Evolutionary conservation across 2,329 filamentous ascomycete species (phyloP).

Genomic region (Colletotrichum incanum): DNA sequence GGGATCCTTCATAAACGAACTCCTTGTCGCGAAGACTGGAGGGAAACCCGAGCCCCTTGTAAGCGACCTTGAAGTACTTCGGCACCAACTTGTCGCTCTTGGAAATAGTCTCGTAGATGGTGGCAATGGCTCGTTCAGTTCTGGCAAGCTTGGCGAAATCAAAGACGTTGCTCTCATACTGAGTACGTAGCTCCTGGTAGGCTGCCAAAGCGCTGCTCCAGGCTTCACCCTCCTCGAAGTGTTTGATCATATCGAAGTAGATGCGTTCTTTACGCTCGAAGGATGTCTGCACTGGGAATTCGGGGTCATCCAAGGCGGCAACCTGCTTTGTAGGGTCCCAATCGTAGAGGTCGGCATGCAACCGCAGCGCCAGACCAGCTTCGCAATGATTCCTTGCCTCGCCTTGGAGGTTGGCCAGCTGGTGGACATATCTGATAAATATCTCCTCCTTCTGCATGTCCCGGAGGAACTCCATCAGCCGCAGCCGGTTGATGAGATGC

Average conservation of each 20-base stretch:
- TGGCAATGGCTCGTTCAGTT: constrained; percentile 90
- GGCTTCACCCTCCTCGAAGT: constrained; percentile 94
- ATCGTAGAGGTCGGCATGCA: constrained; percentile 93
- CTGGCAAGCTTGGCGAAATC: constrained; percentile 94
- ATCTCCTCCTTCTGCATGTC: constrained; percentile 98
- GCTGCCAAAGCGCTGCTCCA: constrained; percentile 91
- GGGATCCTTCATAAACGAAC: constrained; percentile 89
- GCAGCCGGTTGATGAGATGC: constrained; percentile 88
- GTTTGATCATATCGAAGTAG: constrained; percentile 95
- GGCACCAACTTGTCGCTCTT: constrained; percentile 85
- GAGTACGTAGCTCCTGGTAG: constrained; percentile 91
- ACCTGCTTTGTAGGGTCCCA: constrained; percentile 85
- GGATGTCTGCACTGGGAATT: constrained; percentile 85
- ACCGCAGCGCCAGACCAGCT: constrained; percentile 87
- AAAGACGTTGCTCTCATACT: constrained; percentile 91
- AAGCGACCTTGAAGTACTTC: constrained; percentile 93
- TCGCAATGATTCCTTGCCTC: constrained; percentile 86
- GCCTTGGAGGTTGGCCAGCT: constrained; percentile 84
- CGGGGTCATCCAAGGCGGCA: constrained; percentile 78
- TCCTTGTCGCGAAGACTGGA: constrained; percentile 87
- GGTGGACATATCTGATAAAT: constrained; percentile 95
- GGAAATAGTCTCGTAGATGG: constrained; percentile 89
- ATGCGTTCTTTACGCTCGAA: constrained; percentile 95
- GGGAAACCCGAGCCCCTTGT: constrained; percentile 91
- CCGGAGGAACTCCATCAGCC: constrained; percentile 95